Evolutionary conservation across 768 basidiomycete genomes (phyloP).

Genomic region (Filobasidium floriforme): DNA sequence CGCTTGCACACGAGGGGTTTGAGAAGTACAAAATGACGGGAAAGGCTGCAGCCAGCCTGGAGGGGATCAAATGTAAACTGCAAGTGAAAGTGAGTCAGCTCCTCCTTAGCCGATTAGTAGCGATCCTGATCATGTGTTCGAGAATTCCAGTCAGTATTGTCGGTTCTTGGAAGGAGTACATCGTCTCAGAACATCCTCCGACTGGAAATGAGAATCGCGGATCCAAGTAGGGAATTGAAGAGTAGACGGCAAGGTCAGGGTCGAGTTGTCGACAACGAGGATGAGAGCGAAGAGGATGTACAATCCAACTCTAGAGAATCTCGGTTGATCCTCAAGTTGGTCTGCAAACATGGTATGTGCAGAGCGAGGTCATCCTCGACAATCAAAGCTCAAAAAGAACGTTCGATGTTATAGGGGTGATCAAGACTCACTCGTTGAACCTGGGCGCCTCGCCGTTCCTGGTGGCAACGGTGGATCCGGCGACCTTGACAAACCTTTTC

Average conservation of each 20-base stretch:
- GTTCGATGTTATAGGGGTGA: constrained; percentile 29
- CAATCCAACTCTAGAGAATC: constrained; percentile 27
- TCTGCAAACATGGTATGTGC: constrained; percentile 42
- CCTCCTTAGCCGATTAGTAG: neutral
- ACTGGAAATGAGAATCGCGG: constrained; percentile 34
- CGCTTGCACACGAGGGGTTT: constrained; percentile 30
- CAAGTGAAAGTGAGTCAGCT: constrained; percentile 37
- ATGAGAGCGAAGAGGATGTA: constrained; percentile 28
- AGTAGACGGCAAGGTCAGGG: constrained; percentile 9
- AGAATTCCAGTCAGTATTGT: constrained; percentile 32
- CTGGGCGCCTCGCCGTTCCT: constrained; percentile 36
- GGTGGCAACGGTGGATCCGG: constrained; percentile 38
- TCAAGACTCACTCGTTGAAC: constrained; percentile 42
- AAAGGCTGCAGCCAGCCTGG: constrained; percentile 20
- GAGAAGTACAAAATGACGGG: constrained; percentile 35
- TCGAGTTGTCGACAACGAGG: constrained; percentile 9
- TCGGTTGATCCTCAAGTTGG: constrained; percentile 35
- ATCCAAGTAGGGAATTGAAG: constrained; percentile 15
- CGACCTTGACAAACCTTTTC: constrained; percentile 34
- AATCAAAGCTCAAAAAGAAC: neutral
- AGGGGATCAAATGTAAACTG: constrained; percentile 38
- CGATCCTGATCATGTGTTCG: neutral
- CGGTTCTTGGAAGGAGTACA: constrained; percentile 34
- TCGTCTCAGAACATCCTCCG: constrained; percentile 32
- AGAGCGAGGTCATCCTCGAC: neutral